Base-by-base conservation (phyloP, 495 filamentous ascomycete genomes). In the Xeromyces bisporus region DNA sequence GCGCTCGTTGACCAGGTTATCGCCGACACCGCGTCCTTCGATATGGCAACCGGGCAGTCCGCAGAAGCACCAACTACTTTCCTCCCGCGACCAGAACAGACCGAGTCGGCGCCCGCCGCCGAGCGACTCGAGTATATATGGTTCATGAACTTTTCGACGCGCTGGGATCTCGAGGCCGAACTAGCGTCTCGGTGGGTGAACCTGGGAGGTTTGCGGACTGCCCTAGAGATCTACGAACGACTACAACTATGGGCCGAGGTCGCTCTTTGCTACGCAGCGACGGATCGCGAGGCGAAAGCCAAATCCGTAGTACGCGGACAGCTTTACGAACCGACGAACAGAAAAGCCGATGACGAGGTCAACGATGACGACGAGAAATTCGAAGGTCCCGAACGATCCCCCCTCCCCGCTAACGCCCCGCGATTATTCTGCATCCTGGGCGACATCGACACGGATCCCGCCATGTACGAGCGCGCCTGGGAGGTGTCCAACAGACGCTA, bases 1-100 rank as follows among this genome's bases (percentile, higher is more conserved):
- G 86, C 85, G 2, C 67, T 99, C 8, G 86, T 94, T 18, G 89
- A 99, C 37, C 89, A 99, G 42, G 77, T 99, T 32, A 75, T 99
- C 34, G 81, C 81, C 0, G 86, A 94, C 30, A 96, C 86, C 0
- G 66, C 75, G 2, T 53, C 60, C 3, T 26, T 40, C 26, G 50
- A 53, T 26, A 34, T 52, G 27, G 30, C 53, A 26, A 36, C 50
- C 15, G 37, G 44, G 26, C 30, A 43, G 26, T 30, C 39, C 15
- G 26, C 29, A 5, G 33, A 46, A 18, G 43, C 58, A 7, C 53
- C 56, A 3, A 74, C 78, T 0, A 80, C 80, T 2, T 96, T 99
- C 62, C 68, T 99, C 15, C 85, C 89, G 2, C 64, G 70, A 24
- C 62, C 82, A 0, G 80, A 80, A 47, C 55, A 73, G 7, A 62